Evolutionary conservation across 176 grass and related monocot genomes (phyloP).

Genomic region (Zizania latifolia): DNA sequence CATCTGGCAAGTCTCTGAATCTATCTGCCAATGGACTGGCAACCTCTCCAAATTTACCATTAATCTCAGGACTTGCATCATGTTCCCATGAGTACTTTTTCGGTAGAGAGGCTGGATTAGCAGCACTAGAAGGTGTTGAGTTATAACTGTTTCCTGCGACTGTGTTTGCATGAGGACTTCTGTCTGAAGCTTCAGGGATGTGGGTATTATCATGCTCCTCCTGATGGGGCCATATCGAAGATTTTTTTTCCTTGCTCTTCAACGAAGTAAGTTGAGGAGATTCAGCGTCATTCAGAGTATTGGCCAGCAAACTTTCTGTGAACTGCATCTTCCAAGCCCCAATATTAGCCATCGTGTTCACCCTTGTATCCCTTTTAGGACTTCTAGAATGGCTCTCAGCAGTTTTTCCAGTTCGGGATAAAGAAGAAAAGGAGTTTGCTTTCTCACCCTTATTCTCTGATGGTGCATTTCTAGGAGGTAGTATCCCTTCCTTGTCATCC

Average conservation of each 20-base stretch:
- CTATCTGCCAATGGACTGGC: constrained; percentile 35
- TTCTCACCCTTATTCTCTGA: constrained; percentile 33
- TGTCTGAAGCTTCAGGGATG: constrained; percentile 36
- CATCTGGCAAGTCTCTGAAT: constrained; percentile 31
- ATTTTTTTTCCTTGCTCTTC: constrained; percentile 34
- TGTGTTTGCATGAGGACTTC: constrained; percentile 23
- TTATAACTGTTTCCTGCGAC: constrained; percentile 26
- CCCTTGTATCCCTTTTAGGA: constrained; percentile 27
- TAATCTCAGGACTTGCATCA: constrained; percentile 34
- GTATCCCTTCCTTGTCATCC: constrained; percentile 23
- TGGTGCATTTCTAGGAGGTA: constrained; percentile 32
- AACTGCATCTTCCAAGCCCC: constrained; percentile 30
- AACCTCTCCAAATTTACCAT: constrained; percentile 21
- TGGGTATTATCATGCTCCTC: constrained; percentile 17
- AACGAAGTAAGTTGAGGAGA: constrained; percentile 37
- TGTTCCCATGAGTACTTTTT: constrained; percentile 38
- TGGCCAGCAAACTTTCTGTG: constrained; percentile 19
- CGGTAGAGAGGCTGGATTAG: constrained; percentile 35
- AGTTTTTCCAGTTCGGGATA: constrained; percentile 26
- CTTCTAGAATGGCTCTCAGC: constrained; percentile 37
- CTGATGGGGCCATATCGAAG: neutral
- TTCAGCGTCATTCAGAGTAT: constrained; percentile 29
- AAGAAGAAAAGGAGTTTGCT: constrained; percentile 49
- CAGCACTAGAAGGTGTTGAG: constrained; percentile 15
- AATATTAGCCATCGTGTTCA: constrained; percentile 32